Base-by-base conservation (phyloP, 2,329 filamentous ascomycete genomes). In the Lasiodiplodia citricola region DNA sequence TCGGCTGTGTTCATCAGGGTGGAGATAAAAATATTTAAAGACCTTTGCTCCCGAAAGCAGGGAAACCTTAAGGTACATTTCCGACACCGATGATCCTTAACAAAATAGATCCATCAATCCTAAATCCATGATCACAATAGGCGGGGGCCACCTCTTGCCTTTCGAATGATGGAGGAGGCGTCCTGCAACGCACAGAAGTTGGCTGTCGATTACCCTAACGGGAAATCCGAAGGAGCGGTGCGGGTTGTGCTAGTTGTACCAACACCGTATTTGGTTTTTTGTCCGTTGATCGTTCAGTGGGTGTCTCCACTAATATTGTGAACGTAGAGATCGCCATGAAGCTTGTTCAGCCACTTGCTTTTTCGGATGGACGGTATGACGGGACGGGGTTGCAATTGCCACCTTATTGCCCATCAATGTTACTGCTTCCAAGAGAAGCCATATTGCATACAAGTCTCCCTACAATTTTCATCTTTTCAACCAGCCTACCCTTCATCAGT, bases 191-290 rank as follows among this genome's bases (percentile, higher is more conserved):
- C 16, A 37, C 37, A 44, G 37, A 6, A 25, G n/a, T 25, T 21
- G n/a, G 16, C 44, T 31, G 16, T 55, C 52, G 28, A 55, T 55
- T 55, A n/a, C 56, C 56, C 6, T 13, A 58, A 58, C 21, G 56
- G 56, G 56, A 44, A 58, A 58, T 13, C 54, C 56, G 56, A 44
- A 58, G 54, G 28, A 57, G 38, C 31, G 31, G 31, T 35, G 31
- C 31, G 31, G 8, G 31, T 35, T 54, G 55, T 10, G n/a, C 55
- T 38, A 57, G 10, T 10, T 1, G 8, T 14, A 7, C 55, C 18
- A 38, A 37, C 18, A n/a, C 55, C 13, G 55, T 38, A 10, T 41
- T 21, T 8, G 55, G 55, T 7, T 10, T 10, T 35, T 8, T 10
- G 8, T 35, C 31, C 31, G 31, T 35, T 10, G 8, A 10, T 35